A percentile compares a stretch with the other conserved stretches of the same genome.
phyloP scores from a whole-genome alignment of 441 rosid genomes.

The Geranium incanum region DNA sequence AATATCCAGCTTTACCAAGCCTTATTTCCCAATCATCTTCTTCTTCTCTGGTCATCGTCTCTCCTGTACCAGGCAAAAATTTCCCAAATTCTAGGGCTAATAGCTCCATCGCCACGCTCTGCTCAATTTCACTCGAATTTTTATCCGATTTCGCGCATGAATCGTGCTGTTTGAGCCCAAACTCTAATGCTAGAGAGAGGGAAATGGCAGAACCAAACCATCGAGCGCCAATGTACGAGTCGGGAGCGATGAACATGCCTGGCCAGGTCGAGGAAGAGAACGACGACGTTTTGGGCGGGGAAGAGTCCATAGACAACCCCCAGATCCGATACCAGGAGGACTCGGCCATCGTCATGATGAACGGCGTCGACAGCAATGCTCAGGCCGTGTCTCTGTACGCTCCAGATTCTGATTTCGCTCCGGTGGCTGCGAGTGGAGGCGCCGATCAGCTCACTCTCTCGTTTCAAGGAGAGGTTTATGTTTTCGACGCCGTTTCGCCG shows the following conservation, averaged over 20 bases:
- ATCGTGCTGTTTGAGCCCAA: slow-evolving; percentile 1
- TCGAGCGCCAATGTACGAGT: slow-evolving; percentile 20
- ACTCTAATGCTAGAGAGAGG: slow-evolving; percentile 15
- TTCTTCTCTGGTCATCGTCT: background rate
- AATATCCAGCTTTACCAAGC: background rate
- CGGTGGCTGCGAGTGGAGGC: slow-evolving; percentile 19
- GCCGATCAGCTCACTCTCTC: slow-evolving; percentile 30
- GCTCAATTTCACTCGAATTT: background rate
- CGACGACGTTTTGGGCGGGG: slow-evolving; percentile 25
- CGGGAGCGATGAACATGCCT: slow-evolving; percentile 24
- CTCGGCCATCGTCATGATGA: slow-evolving; percentile 13
- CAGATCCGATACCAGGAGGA: slow-evolving; percentile 27
- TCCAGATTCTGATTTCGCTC: slow-evolving; percentile 22
- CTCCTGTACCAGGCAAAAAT: background rate
- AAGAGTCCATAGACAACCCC: slow-evolving; percentile 32
- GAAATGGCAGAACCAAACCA: slow-evolving; percentile 25
- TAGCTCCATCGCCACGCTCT: background rate
- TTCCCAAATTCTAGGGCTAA: slow-evolving; percentile 8
- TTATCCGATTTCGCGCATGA: background rate
- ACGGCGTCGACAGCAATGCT: slow-evolving; percentile 27
- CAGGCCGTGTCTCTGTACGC: slow-evolving; percentile 20
- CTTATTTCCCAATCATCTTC: background rate
- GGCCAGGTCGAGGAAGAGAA: slow-evolving; percentile 25
- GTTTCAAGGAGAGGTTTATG: slow-evolving; percentile 35
- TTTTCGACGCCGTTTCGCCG: slow-evolving; percentile 28